Conservation (phyloP, 306 rosid genomes). For the Mimosa pudica region DNA sequence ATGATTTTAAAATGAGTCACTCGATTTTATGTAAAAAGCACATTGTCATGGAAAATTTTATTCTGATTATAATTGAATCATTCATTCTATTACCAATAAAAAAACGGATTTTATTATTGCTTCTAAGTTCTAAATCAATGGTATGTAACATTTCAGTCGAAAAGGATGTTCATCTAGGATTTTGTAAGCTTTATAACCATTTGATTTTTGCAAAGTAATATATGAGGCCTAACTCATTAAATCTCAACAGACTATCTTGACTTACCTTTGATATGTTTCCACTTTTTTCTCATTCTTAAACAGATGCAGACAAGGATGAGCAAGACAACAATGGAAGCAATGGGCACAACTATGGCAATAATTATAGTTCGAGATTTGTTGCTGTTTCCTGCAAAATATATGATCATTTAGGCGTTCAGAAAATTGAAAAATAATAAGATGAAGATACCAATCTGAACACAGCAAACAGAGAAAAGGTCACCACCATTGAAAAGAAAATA, state of each 20-base stretch:
- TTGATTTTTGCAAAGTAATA: neutral
- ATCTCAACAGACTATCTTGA: conserved; percentile 1
- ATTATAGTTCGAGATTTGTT: conserved; percentile 28
- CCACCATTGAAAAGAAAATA: neutral
- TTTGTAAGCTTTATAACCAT: neutral
- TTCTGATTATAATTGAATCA: neutral
- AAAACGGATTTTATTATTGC: neutral
- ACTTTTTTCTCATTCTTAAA: conserved; percentile 36
- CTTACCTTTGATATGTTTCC: conserved; percentile 27
- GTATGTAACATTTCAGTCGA: neutral
- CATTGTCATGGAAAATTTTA: neutral
- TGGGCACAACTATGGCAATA: conserved; percentile 34
- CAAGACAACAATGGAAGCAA: conserved; percentile 27
- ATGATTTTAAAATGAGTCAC: neutral
- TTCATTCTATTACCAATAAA: neutral
- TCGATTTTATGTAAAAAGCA: neutral
- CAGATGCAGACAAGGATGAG: conserved; percentile 30
- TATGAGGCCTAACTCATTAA: neutral
- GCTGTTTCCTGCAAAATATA: conserved; percentile 37
- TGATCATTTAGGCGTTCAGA: neutral
- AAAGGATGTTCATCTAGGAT: neutral
- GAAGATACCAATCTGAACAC: neutral
- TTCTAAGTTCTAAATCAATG: neutral
- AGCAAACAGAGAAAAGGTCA: neutral
- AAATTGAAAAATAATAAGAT: conserved; percentile 5